phyloP scores from a whole-genome alignment of 2,329 filamentous ascomycete genomes.

The Colletotrichum magnum region DNA sequence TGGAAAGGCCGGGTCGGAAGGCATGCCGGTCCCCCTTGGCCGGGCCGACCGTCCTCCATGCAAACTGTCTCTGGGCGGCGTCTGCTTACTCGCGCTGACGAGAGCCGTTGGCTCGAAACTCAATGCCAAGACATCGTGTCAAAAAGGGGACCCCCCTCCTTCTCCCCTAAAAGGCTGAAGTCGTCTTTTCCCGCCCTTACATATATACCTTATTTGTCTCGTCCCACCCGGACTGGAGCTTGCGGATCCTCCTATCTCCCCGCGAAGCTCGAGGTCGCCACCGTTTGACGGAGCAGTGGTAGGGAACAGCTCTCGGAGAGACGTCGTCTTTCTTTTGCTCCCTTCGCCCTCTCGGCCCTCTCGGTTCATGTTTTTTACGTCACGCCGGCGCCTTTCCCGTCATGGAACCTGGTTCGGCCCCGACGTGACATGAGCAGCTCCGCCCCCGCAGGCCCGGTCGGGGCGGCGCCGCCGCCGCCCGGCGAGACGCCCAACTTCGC shows the following conservation, averaged over 20 bases:
- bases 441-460: constrained; percentile 21
- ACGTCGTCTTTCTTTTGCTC: background rate
- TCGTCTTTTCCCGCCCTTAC: background rate
- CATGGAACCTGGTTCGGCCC: constrained; percentile 23
- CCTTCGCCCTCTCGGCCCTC: background rate
- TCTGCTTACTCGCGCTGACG: constrained; percentile 6
- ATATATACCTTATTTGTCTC: background rate
- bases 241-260: too few relatives aligned
- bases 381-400: background rate
- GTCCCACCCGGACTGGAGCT: background rate
- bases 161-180: background rate
- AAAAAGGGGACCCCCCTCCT: background rate
- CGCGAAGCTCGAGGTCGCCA: background rate
- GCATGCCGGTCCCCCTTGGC: too few relatives aligned
- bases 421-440: constrained; percentile 23
- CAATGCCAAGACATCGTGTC: constrained; percentile 21
- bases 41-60: background rate
- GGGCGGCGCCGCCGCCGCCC: constrained; percentile 35
- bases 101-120: constrained; percentile 17
- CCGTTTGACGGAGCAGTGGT: background rate
- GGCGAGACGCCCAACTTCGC: constrained; percentile 38
- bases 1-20: too few relatives aligned
- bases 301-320: background rate
- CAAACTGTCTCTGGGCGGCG: too few relatives aligned
- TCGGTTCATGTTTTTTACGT: background rate